Percentiles rank a stretch among this genome's conserved stretches.
Conservation (phyloP, 768 basidiomycete genomes). For the Tricholoma sp. region DNA sequence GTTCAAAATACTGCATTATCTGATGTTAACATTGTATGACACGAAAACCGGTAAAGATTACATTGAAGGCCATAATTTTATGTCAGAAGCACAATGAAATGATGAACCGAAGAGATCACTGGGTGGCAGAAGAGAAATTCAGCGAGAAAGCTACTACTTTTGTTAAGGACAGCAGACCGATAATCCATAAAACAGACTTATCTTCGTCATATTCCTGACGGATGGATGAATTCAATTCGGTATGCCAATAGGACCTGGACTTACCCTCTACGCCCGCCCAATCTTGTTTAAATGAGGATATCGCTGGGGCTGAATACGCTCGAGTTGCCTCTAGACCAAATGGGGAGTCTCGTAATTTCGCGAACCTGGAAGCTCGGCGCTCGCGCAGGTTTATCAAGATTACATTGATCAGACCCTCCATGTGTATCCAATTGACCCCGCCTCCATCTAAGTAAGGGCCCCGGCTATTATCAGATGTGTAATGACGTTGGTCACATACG, state of each 20-base stretch:
- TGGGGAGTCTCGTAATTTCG: conserved; percentile 40
- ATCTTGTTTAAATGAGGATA: conserved; percentile 32
- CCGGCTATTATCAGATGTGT: conserved; percentile 44
- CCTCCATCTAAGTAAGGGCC: conserved; percentile 49
- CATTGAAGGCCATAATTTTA: conserved; percentile 41
- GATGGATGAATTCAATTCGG: neutral
- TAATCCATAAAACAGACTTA: conserved; percentile 80
- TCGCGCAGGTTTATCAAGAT: conserved; percentile 46
- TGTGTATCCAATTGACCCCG: conserved; percentile 43
- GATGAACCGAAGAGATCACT: conserved; percentile 42
- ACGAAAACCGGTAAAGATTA: conserved; percentile 13
- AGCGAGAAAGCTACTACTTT: neutral
- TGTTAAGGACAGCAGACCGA: conserved; percentile 33
- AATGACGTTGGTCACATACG: conserved; percentile 64
- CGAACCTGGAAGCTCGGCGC: conserved; percentile 35
- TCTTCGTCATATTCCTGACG: conserved; percentile 59
- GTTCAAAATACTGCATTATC: conserved; percentile 28
- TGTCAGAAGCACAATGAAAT: neutral
- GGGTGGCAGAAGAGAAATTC: neutral
- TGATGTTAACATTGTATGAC: conserved; percentile 1
- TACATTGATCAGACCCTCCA: conserved; percentile 55
- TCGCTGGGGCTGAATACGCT: conserved; percentile 54
- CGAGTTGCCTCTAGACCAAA: conserved; percentile 46
- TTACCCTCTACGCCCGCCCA: conserved; percentile 72
- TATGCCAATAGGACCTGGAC: neutral